Evolutionary conservation across 2,329 filamentous ascomycete species (phyloP), one percentile per base, ranked within the genome.

Genomic region (Emydomyces testavorans): DNA sequence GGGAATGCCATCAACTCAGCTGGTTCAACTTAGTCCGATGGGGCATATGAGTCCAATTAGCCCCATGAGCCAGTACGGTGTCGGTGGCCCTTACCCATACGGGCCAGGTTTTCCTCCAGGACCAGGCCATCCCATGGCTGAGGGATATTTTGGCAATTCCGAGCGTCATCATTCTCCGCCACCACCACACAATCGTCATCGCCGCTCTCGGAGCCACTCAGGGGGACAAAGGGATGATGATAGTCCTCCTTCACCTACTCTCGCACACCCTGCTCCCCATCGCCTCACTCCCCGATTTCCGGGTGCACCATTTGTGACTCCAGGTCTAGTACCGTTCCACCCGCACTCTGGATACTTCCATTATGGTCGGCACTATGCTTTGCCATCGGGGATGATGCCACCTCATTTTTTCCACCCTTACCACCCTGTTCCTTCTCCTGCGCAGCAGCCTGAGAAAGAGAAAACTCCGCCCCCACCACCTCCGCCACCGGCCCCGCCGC

Each of bases 241-340:
- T 35, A 50, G 48, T 15, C 59, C 59, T 10, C 44, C 57, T 16
- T 62, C 64, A 36, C 62, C 58, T 35, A 47, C 56, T n/a, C 52
- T 64, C 34, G 49, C 57, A 6, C 63, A 62, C 46, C 50, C 54
- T 16, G 49, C 57, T n/a, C 53, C 55, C 28, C 48, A 60, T 39
- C 55, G 60, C 56, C 56, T 53, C 16, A 54, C 36, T 8, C 39
- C 42, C 7, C 39, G 23, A 5, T 52, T 48, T 28, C 48, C 51
- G 4, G 46, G 46, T 8, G 23, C 46, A 11, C 41, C 51, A 18
- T 49, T 45, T 39, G 29, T 50, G 13, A 29, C 62, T 18, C 51
- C 60, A 16, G 67, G 69, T 18, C 53, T 71, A 40, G 58, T 70
- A 38, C 61, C 63, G 13, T 71, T 65, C 49, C 58, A 58, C 28